Evolutionary conservation across 179 eudicot species (phyloP).

Genomic region (Heliamphora pulchella): DNA sequence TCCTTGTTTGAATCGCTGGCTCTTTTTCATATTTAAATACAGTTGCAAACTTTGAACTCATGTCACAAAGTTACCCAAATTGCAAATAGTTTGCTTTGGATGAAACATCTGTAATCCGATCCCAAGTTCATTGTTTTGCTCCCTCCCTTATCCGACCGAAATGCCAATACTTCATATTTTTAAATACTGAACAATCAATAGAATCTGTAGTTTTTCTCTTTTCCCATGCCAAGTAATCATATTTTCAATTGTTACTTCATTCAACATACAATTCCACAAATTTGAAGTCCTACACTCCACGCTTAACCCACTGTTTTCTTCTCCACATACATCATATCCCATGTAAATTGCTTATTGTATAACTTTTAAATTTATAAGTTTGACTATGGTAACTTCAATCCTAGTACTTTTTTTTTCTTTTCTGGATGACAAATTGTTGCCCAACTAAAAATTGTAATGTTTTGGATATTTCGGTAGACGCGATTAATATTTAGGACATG

Average conservation of each 20-base stretch:
- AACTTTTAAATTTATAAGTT: not conserved
- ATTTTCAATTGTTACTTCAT: not conserved
- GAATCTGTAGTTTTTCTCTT: not conserved
- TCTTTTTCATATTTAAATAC: not conserved
- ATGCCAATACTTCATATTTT: not conserved
- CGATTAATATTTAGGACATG: constrained; percentile 1
- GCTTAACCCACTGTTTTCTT: not conserved
- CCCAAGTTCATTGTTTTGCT: not conserved
- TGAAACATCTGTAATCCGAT: not conserved
- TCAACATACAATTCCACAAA: not conserved
- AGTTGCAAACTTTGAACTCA: not conserved
- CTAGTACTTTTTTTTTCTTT: not conserved
- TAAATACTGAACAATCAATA: not conserved
- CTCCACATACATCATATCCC: not conserved
- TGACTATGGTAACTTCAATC: not conserved
- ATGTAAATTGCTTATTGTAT: not conserved
- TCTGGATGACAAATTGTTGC: not conserved
- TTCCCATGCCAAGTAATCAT: not conserved
- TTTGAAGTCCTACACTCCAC: not conserved
- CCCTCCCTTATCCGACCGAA: not conserved
- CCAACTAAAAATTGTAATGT: not conserved
- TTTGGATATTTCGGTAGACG: not conserved
- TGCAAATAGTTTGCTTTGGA: too few species aligned
- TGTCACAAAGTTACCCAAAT: not conserved
- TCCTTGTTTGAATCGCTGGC: not conserved